Percentiles rank a stretch among this genome's conserved stretches.
These are phyloP conservation scores for Phellinidium pouzarii DNA, from an alignment of 1,284 basidiomycete genomes.

Conservation along the genomic window DNA sequence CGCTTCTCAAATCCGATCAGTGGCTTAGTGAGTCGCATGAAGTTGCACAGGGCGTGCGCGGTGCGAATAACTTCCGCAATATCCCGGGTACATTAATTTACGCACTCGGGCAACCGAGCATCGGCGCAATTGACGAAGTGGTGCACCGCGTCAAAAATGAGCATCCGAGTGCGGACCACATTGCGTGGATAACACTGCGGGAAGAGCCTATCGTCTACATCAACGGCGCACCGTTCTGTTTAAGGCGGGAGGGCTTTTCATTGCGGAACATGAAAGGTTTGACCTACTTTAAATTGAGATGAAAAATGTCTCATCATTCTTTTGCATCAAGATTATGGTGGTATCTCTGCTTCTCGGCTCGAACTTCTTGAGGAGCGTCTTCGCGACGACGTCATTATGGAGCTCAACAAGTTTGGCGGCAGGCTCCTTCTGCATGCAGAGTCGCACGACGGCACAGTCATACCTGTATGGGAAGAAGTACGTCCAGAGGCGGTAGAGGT, in stretches of 20 bases:
- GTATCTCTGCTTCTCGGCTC: constrained; percentile 82
- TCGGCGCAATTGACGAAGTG: constrained; percentile 85
- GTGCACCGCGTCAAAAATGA: constrained; percentile 60
- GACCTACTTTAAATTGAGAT: constrained; percentile 6
- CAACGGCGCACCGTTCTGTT: constrained; percentile 79
- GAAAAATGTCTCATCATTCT: not conserved
- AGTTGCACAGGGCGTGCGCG: constrained; percentile 67
- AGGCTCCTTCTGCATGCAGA: constrained; percentile 89
- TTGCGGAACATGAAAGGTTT: constrained; percentile 82
- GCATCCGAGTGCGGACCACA: constrained; percentile 53
- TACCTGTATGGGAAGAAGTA: constrained; percentile 95
- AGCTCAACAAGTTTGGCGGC: constrained; percentile 80
- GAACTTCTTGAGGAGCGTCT: constrained; percentile 91
- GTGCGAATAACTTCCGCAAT: constrained; percentile 92
- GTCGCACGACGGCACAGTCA: constrained; percentile 79
- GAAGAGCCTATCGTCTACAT: constrained; percentile 95
- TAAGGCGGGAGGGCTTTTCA: constrained; percentile 74
- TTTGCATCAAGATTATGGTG: constrained; percentile 68
- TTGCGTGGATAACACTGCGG: constrained; percentile 90
- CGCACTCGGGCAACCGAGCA: constrained; percentile 88
- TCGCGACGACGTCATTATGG: constrained; percentile 82
- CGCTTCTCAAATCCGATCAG: constrained; percentile 85
- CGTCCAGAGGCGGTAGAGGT: constrained; percentile 73
- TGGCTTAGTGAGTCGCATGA: constrained; percentile 73
- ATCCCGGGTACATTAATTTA: constrained; percentile 83